phyloP scores from a whole-genome alignment of 345 rosid species.

The Linum trigynum region DNA sequence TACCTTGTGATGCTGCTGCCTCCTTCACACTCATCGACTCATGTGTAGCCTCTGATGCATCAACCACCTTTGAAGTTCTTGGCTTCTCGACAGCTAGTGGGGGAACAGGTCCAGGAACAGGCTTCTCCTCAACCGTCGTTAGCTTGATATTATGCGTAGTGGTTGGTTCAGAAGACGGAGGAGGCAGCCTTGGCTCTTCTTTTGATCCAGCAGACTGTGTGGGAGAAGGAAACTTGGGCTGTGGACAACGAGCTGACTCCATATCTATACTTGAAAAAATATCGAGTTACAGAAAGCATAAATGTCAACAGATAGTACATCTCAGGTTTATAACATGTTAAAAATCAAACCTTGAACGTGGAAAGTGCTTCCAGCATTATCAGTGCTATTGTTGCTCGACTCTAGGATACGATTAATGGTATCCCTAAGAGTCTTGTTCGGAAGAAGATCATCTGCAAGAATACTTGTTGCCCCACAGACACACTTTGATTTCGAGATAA shows the following conservation, averaged over 20 bases:
- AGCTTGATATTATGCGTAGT: constrained; percentile 25
- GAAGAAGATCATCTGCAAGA: constrained; percentile 94
- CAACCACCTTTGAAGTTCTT: constrained; percentile 32
- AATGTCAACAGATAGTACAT: background rate
- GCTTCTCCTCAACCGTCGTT: constrained; percentile 33
- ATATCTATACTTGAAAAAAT: constrained; percentile 38
- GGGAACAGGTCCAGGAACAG: constrained; percentile 22
- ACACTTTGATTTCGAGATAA: constrained; percentile 67
- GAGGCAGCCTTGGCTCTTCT: constrained; percentile 41
- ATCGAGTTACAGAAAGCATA: background rate
- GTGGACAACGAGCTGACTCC: constrained; percentile 71
- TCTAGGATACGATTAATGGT: constrained; percentile 87
- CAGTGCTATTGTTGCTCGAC: constrained; percentile 81
- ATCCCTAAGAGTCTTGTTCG: constrained; percentile 90
- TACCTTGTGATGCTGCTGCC: constrained; percentile 53
- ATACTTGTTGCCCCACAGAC: constrained; percentile 76
- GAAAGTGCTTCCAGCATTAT: constrained; percentile 64
- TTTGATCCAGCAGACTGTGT: constrained; percentile 62
- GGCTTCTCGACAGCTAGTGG: constrained; percentile 34
- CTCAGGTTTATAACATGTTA: background rate
- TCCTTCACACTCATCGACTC: constrained; percentile 69
- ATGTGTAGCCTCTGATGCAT: constrained; percentile 56
- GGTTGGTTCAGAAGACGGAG: constrained; percentile 29
- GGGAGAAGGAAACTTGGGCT: constrained; percentile 66
- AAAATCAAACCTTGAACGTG: constrained; percentile 75